phyloP scores from a whole-genome alignment of 2,329 filamentous ascomycete genomes.

The Ceratocystis diversiconidia region DNA sequence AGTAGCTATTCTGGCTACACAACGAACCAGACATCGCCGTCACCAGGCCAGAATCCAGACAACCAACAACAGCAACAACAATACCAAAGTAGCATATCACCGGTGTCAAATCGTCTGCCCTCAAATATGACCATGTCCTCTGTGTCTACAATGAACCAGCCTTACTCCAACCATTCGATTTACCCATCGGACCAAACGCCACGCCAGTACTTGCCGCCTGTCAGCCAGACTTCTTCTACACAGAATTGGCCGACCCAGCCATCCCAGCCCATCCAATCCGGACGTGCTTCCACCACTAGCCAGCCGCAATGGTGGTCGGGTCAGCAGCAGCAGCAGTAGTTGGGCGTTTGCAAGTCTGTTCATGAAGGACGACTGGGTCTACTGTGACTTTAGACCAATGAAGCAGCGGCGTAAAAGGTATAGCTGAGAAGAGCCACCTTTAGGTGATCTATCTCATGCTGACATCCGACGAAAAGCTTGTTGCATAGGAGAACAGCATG shows the following conservation, averaged over 20 bases:
- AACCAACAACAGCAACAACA: not conserved
- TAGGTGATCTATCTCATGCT: not conserved
- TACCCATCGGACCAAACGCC: slow-evolving; percentile 49
- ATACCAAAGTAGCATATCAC: not conserved
- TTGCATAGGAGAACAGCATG: too few species aligned
- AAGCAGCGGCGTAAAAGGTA: not conserved
- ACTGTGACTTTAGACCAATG: too few species aligned
- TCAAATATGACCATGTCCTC: slow-evolving; percentile 47
- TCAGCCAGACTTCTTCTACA: slow-evolving; percentile 34
- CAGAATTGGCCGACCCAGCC: slow-evolving; percentile 46
- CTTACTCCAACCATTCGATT: slow-evolving; percentile 43
- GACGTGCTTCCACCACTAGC: not conserved
- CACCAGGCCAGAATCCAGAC: not conserved
- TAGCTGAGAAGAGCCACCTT: not conserved
- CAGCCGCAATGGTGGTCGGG: slow-evolving; percentile 41
- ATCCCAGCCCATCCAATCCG: slow-evolving; percentile 34
- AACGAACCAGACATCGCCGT: slow-evolving; percentile 31
- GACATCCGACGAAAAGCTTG: too few species aligned
- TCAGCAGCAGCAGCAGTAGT: slow-evolving; percentile 21
- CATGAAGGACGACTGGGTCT: too few species aligned
- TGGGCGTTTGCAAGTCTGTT: not conserved
- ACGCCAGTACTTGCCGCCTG: slow-evolving; percentile 53
- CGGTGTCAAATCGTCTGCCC: slow-evolving; percentile 33
- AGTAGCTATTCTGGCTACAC: slow-evolving; percentile 40
- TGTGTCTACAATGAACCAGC: slow-evolving; percentile 47